Evolutionary conservation across 768 basidiomycete species (phyloP), one percentile per base, ranked within the genome.

Genomic region (Pleurotus tuber-regium): DNA sequence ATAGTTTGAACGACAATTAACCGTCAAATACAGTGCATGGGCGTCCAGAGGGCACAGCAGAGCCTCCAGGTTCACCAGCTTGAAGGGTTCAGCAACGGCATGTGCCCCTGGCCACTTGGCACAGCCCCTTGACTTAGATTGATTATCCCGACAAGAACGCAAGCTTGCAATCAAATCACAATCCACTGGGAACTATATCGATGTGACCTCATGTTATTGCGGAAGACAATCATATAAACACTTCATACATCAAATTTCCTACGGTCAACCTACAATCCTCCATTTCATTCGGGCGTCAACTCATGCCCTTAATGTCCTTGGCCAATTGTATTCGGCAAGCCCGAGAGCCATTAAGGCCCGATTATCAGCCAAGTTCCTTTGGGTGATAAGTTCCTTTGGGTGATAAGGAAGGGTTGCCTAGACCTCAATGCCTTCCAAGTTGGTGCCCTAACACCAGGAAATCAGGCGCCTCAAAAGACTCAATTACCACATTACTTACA

Each of bases 381-480:
- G n/a, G n/a, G n/a, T n/a, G n/a, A n/a, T n/a, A n/a, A n/a, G n/a
- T n/a, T n/a, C n/a, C n/a, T n/a, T n/a, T n/a, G n/a, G n/a, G n/a
- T n/a, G n/a, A n/a, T n/a, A n/a, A n/a, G 14, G 41, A 19, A 21
- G 30, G 18, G n/a, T n/a, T 5, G 14, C 25, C 65, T 70, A 92
- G 16, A 92, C 77, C 65, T 91, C 89, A 52, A 92, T 90, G 8
- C 84, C 88, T 66, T 93, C 90, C 52, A 91, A 62, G 66, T 89
- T 92, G 7, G 89, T 93, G 28, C 90, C 90, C 90, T 92, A 38
- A 9, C 10, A 14, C 12, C n/a, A 38, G 21, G n/a, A 16, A n/a
- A 16, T 38, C 35, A 14, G 35, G n/a, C 12, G 35, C 11, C 6
- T 42, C 16, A 14, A 14, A 42, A 5, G 14, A 14, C 10, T 5